Percentiles rank a stretch among this genome's conserved stretches.
Conservation (phyloP, 2,329 filamentous ascomycete genomes). For the Didymella pinodella region DNA sequence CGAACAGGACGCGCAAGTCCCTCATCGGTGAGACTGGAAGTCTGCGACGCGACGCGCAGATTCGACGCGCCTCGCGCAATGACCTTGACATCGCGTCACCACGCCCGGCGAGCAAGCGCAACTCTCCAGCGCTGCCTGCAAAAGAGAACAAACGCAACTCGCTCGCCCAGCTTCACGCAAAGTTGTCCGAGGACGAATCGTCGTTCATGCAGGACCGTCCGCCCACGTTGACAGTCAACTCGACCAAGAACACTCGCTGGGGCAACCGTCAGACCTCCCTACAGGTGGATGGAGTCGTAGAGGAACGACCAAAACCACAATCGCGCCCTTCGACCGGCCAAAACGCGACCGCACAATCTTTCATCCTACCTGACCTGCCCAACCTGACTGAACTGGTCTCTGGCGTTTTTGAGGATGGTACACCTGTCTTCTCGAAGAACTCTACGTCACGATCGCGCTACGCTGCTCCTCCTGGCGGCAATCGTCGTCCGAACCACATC, state of each 20-base stretch:
- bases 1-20: slow-evolving; percentile 48
- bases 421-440: slow-evolving; percentile 63
- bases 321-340: slow-evolving; percentile 53
- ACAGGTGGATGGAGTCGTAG: slow-evolving; percentile 41
- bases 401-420: slow-evolving; percentile 65
- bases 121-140: slow-evolving; percentile 43
- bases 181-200: slow-evolving; percentile 61
- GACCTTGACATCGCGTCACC: slow-evolving; percentile 51
- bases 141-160: slow-evolving; percentile 56
- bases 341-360: slow-evolving; percentile 65
- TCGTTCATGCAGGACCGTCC: slow-evolving; percentile 62
- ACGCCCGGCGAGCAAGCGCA: slow-evolving; percentile 50
- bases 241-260: slow-evolving; percentile 64
- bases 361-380: slow-evolving; percentile 67
- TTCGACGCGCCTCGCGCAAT: slow-evolving; percentile 55
- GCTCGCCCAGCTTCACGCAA: slow-evolving; percentile 65
- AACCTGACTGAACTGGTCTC: slow-evolving; percentile 69
- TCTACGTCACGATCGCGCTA: slow-evolving; percentile 63
- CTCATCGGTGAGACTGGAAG: slow-evolving; percentile 45
- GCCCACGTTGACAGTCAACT: slow-evolving; percentile 50
- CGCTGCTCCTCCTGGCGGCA: slow-evolving; percentile 53
- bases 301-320: slow-evolving; percentile 32
- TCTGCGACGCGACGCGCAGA: slow-evolving; percentile 56
- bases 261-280: slow-evolving; percentile 56
- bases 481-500: slow-evolving; percentile 50